Base-by-base conservation (phyloP, 148 eudicot genomes). In the Selenicereus undatus region DNA sequence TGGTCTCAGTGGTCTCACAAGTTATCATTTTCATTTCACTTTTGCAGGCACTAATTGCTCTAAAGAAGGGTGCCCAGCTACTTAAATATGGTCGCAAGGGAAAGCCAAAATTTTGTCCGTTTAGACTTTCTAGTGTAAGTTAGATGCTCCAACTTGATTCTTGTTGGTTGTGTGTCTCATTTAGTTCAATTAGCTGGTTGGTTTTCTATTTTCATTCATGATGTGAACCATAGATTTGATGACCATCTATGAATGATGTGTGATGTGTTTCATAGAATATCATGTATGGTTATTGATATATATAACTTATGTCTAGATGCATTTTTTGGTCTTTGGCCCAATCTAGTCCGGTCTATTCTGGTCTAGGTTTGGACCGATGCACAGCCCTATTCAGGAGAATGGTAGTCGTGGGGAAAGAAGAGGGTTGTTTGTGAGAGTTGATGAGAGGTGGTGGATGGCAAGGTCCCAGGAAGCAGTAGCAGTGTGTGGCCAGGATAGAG, bases 41-140 rank as follows among this genome's bases (percentile, higher is more conserved):
- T 83, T 80, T 89, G 85, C 91, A 96, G 99, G 91, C 93, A 69
- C 87, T 96, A 84, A 81, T 93, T 83, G 91, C 95, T 86, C 82
- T 96, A 75, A 96, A 96, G 91, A 96, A 93, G 83, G 99, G 99
- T 81, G 82, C 98, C 83, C 97, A 93, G 79, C 82, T 96, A 82
- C 94, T 96, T 74, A 96, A 96, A 85, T 96, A 93, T 91, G 98
- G 99, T 80, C 97, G 97, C 54, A 96, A 93, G 82, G 99, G 99
- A 77, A 93, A 92, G 84, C 99, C 99, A 24, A 96, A 96, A 74
- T 90, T 90, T 88, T 96, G 88, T 80, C 97, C 97, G 29, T 92
- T 96, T 84, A 90, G 94, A 89, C 95, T 96, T 77, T 93, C 99
- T 84, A 85, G 78, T 84, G 99, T 95, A 89, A 95, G 96, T 84